These are phyloP conservation scores for Phytomonas sp. DNA, from an alignment of 208 protist genomes.

Conservation along the genomic window DNA sequence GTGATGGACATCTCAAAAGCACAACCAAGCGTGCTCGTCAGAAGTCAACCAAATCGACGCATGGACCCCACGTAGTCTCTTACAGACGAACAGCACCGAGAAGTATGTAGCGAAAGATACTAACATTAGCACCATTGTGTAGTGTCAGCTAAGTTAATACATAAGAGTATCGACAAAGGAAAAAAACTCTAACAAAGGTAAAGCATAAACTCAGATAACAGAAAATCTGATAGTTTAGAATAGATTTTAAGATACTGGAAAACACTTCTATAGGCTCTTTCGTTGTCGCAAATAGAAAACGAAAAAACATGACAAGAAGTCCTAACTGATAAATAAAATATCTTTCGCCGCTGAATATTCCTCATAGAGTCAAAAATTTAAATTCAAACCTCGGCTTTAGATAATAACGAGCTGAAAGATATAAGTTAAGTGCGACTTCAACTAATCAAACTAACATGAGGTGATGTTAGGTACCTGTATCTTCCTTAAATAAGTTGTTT, in stretches of 20 bases:
- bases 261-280: conserved; percentile 75
- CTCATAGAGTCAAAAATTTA: conserved; percentile 21
- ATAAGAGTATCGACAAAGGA: conserved; percentile 72
- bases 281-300: conserved; percentile 58
- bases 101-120: conserved; percentile 49
- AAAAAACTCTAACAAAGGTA: conserved; percentile 54
- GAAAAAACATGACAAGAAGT: conserved; percentile 59
- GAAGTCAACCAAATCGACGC: conserved; percentile 38
- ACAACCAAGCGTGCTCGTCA: conserved; percentile 70
- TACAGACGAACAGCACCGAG: conserved; percentile 35
- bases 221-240: conserved; percentile 59
- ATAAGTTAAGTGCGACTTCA: background rate
- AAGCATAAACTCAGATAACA: conserved; percentile 68
- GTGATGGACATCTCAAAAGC: conserved; percentile 77
- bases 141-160: conserved; percentile 47
- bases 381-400: background rate
- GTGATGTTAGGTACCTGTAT: background rate
- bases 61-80: conserved; percentile 31
- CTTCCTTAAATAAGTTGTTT: background rate
- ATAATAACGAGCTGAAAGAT: background rate
- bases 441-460: background rate
- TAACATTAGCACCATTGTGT: conserved; percentile 46
- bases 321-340: conserved; percentile 65
- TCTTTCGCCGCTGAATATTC: conserved; percentile 49
- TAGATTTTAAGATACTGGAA: conserved; percentile 41